Evolutionary conservation across 2,329 filamentous ascomycete genomes (phyloP).

Genomic region (Diplodia intermedia): DNA sequence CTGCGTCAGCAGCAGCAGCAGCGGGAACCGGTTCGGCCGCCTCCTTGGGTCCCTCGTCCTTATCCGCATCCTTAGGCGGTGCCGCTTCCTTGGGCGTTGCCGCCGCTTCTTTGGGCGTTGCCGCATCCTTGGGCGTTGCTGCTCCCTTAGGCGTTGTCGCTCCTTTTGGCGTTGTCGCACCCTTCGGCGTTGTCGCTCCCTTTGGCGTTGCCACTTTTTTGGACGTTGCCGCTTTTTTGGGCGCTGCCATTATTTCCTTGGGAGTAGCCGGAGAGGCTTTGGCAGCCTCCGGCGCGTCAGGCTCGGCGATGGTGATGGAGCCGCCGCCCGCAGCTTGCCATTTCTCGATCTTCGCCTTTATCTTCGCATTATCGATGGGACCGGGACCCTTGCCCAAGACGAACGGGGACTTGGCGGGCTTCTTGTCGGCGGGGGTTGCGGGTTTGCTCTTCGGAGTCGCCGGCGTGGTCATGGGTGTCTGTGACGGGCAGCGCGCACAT

Average conservation of each 20-base stretch:
- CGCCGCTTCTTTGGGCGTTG: not conserved
- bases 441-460: slow-evolving; percentile 42
- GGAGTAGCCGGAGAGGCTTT: not conserved
- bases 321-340: slow-evolving; percentile 83
- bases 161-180: not conserved
- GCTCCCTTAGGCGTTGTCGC: not conserved
- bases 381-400: slow-evolving; percentile 51
- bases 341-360: slow-evolving; percentile 78
- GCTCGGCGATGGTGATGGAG: slow-evolving; percentile 47
- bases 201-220: not conserved
- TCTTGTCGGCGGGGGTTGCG: slow-evolving; percentile 20
- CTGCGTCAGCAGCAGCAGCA: not conserved
- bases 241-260: slow-evolving; percentile 4
- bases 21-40: slow-evolving; percentile 1
- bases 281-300: not conserved
- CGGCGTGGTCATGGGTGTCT: slow-evolving; percentile 32
- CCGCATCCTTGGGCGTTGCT: not conserved
- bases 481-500: not conserved
- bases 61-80: slow-evolving; percentile 7
- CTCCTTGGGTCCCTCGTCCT: not conserved
- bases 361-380: slow-evolving; percentile 54
- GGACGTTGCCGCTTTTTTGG: not conserved
- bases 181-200: not conserved
- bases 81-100: slow-evolving; percentile 22
- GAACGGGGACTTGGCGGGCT: slow-evolving; percentile 41